Evolutionary conservation across 345 rosid species (phyloP), one percentile per base, ranked within the genome.

Genomic region (Camelina hispida): DNA sequence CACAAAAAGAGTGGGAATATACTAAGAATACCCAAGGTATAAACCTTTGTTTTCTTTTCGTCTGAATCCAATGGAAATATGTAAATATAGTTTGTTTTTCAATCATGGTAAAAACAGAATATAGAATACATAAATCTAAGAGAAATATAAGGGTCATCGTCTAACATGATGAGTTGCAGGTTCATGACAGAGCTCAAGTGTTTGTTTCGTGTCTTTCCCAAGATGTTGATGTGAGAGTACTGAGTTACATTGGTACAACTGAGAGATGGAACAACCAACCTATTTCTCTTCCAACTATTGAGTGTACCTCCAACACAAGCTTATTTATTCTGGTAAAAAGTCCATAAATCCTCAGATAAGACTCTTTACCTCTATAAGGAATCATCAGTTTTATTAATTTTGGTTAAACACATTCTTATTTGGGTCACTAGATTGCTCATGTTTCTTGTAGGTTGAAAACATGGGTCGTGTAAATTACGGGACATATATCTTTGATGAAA

Each of bases 381-480:
- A n/a, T n/a, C n/a, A n/a, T n/a, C n/a, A n/a, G n/a, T n/a, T n/a
- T n/a, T n/a, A n/a, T n/a, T n/a, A n/a, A n/a, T n/a, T n/a, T n/a
- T n/a, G n/a, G n/a, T n/a, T n/a, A n/a, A n/a, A n/a, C n/a, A n/a
- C n/a, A n/a, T n/a, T n/a, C n/a, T n/a, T n/a, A n/a, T n/a, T n/a
- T n/a, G n/a, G n/a, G n/a, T n/a, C n/a, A n/a, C n/a, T n/a, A n/a
- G n/a, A n/a, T n/a, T n/a, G 22, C 17, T 63, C 62, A 22, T 18
- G 34, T 20, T 65, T 81, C 64, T 66, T 81, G 9, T 76, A 94
- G 97, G 98, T 94, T 81, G 98, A 94, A 81, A 94, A 94, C 82
- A 84, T 88, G 95, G 98, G 98, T 30, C 96, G 88, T 12, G 85
- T 91, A 62, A 94, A 94, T 77, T 89, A 91, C 73, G 98, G 98